Percentiles rank a stretch among this genome's conserved stretches.
Conservation (phyloP, 352 stramenopile genomes). For the Phytophthora sp. region DNA sequence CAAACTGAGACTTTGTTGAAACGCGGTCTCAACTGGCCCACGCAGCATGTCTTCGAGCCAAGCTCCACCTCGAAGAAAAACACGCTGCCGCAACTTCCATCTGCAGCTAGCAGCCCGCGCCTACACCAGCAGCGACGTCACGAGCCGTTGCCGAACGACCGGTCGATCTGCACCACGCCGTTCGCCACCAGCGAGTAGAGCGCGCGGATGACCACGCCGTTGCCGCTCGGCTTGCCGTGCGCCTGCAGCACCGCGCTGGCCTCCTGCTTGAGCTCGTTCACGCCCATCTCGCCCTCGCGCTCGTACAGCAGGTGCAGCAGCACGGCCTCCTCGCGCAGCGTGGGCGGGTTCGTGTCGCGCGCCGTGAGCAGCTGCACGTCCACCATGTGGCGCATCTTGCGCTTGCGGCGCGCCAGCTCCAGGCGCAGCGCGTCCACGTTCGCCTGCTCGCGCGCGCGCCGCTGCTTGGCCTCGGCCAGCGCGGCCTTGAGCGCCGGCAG, state of each 20-base stretch:
- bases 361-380: constrained; percentile 63
- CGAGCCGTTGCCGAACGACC: constrained; percentile 68
- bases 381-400: constrained; percentile 74
- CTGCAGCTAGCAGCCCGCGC: too few species aligned
- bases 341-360: constrained; percentile 47
- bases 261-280: constrained; percentile 67
- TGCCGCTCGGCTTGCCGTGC: constrained; percentile 51
- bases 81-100: too few species aligned
- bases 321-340: constrained; percentile 59
- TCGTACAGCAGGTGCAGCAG: constrained; percentile 69
- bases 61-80: too few species aligned
- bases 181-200: constrained; percentile 75
- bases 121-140: constrained; percentile 71
- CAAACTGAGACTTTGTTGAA: too few species aligned
- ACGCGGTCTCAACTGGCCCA: too few species aligned
- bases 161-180: constrained; percentile 75
- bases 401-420: constrained; percentile 49
- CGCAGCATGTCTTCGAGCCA: too few species aligned
- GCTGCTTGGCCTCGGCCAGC: constrained; percentile 32
- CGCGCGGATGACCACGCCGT: constrained; percentile 53
- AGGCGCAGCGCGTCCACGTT: constrained; percentile 49
- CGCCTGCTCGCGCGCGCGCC: constrained; percentile 26
- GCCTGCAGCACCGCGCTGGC: constrained; percentile 45
- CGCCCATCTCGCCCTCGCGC: constrained; percentile 67
- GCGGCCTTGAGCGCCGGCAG: constrained; percentile 45